Evolutionary conservation across 805 yeast species (phyloP), one percentile per base, ranked within the genome.

Genomic region (Suhomyces pyralidae): DNA sequence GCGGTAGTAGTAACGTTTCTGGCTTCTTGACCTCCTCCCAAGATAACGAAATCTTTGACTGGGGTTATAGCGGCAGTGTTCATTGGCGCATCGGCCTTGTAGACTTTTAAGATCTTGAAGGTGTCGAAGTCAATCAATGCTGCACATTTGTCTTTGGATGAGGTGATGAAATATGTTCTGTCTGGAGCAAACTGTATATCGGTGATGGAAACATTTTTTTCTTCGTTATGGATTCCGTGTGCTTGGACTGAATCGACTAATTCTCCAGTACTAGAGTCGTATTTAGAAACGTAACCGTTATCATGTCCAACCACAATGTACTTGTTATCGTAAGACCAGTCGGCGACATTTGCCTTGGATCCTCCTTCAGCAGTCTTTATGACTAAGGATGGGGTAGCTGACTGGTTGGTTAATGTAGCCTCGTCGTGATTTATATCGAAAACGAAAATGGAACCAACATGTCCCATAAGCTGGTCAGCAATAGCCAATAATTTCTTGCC

Each of bases 1-100:
- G 94, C 82, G 25, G 98, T 91, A n/a, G 98, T 94, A 43, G 99
- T 94, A 67, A 94, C 99, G 70, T 92, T 96, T 73, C 91, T 85
- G 40, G 99, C 98, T 64, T 91, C 98, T 79, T 94, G 98, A 84
- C 99, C 99, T 77, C 99, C 99, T 50, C 98, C 99, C 56, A 94
- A 79, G 48, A 94, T 86, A 56, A 94, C 88, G 67, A 86, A 93
- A 67, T 94, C 93, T 76, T 94, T 94, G 53, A 85, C 78, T 24
- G 98, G 96, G 14, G 99, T 92, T 61, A 94, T 87, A 59, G 96
- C 86, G 17, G 98, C 98, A 36, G 96, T 83, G 78, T 94, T 94
- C 80, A 94, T 81, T 53, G 98, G 97, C 50, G 96, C 91, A 68
- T 91, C 97, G 5, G 97, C 85, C 61, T 80, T 82, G 71, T 79